Evolutionary conservation across 768 basidiomycete species (phyloP).

Genomic region (Xerocomellus amylosporus): DNA sequence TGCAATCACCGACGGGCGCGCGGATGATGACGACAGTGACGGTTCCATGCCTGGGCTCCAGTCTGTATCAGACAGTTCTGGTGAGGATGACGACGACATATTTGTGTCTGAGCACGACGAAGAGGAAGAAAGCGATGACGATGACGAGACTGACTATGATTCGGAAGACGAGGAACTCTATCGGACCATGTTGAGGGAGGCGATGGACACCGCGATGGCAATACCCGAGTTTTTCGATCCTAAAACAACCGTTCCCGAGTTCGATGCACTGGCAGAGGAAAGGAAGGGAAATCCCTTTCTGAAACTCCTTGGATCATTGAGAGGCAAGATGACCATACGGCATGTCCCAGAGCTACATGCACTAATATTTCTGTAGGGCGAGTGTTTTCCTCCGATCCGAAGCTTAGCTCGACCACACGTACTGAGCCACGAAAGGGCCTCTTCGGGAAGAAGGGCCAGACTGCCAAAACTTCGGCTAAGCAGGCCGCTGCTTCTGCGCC

Average conservation of each 20-base stretch:
- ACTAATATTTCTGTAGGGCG: slow-evolving; percentile 47
- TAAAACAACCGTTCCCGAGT: slow-evolving; percentile 43
- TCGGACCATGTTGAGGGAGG: slow-evolving; percentile 59
- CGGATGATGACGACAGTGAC: slow-evolving; percentile 41
- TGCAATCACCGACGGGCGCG: slow-evolving; percentile 47
- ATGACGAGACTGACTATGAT: slow-evolving; percentile 51
- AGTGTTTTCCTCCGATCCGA: slow-evolving; percentile 51
- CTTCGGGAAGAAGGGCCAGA: slow-evolving; percentile 21
- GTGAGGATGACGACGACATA: slow-evolving; percentile 38
- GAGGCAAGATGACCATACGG: slow-evolving; percentile 44
- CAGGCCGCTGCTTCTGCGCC: slow-evolving; percentile 1
- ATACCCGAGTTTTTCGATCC: slow-evolving; percentile 57
- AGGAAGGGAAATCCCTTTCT: slow-evolving; percentile 75
- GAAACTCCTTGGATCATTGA: slow-evolving; percentile 68
- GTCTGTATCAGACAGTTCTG: slow-evolving; percentile 61
- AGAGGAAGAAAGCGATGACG: slow-evolving; percentile 34
- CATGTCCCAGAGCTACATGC: background rate
- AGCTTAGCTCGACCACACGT: slow-evolving; percentile 40
- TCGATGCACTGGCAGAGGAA: slow-evolving; percentile 44
- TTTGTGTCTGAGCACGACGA: slow-evolving; percentile 32
- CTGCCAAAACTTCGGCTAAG: slow-evolving; percentile 12
- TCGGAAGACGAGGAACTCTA: slow-evolving; percentile 69
- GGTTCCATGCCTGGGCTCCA: slow-evolving; percentile 67
- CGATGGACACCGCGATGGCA: slow-evolving; percentile 65
- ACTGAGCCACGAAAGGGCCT: slow-evolving; percentile 32